Conservation (phyloP, 2,329 filamentous ascomycete species). For the Aspergillus alliaceus region DNA sequence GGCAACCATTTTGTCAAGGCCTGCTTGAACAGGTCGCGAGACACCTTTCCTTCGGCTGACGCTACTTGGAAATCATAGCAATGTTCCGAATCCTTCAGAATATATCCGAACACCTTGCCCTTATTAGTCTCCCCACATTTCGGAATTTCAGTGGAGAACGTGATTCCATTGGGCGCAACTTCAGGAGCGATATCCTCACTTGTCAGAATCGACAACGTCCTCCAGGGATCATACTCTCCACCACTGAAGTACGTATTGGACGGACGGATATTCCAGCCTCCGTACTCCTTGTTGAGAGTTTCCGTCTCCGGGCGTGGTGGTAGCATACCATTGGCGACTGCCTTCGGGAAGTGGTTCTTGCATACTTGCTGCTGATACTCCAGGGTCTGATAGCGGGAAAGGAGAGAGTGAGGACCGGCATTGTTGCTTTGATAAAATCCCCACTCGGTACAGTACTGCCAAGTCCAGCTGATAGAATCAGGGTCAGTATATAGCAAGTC, state of each 20-base stretch:
- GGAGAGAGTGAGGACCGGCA: constrained; percentile 46
- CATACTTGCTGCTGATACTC: constrained; percentile 47
- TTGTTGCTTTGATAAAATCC: constrained; percentile 54
- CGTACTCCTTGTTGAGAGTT: constrained; percentile 45
- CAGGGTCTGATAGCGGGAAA: constrained; percentile 49
- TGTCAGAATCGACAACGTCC: constrained; percentile 47
- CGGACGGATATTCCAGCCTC: constrained; percentile 54
- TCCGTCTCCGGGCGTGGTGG: constrained; percentile 42
- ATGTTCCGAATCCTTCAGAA: constrained; percentile 49
- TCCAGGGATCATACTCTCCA: constrained; percentile 56
- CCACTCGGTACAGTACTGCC: constrained; percentile 56
- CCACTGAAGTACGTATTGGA: constrained; percentile 53
- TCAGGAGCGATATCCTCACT: constrained; percentile 43
- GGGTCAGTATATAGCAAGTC: constrained; percentile 36
- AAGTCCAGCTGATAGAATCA: constrained; percentile 46
- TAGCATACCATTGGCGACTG: constrained; percentile 38
- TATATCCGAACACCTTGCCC: constrained; percentile 49
- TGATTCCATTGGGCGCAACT: constrained; percentile 19
- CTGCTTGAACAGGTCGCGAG: constrained; percentile 38
- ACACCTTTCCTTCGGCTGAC: constrained; percentile 33
- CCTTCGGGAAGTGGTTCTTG: constrained; percentile 50
- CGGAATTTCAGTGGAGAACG: constrained; percentile 43
- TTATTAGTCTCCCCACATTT: constrained; percentile 41
- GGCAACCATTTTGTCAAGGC: constrained; percentile 50
- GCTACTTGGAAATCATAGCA: constrained; percentile 48